Conservation (phyloP, 2,329 filamentous ascomycete genomes). For the Trichophyton equinum region DNA sequence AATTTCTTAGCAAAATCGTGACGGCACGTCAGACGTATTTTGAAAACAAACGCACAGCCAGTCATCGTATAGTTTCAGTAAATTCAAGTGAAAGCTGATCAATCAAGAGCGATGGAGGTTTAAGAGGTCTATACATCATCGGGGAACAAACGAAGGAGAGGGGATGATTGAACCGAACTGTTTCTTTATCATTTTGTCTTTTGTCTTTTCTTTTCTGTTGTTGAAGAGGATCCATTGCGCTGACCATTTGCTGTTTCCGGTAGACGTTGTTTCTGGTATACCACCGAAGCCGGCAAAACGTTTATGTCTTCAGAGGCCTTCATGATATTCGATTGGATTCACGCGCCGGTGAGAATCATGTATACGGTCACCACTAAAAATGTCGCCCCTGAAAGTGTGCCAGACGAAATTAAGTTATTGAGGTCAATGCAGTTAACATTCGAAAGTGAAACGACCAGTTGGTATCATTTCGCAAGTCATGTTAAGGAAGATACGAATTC, state of each 20-base stretch:
- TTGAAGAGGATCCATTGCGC: not conserved
- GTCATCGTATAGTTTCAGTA: not conserved
- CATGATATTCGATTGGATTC: too few species aligned
- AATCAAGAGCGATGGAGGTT: not conserved
- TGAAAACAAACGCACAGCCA: not conserved
- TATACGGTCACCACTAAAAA: too few species aligned
- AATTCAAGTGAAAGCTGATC: not conserved
- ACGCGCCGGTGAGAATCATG: too few species aligned
- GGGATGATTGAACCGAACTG: not conserved
- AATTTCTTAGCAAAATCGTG: not conserved
- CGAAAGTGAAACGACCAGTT: not conserved
- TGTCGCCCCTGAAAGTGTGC: not conserved
- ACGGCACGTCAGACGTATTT: not conserved
- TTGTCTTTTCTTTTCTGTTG: not conserved
- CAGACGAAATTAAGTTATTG: not conserved
- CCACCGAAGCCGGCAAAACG: too few species aligned
- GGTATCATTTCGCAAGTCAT: too few species aligned
- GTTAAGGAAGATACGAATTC: not conserved
- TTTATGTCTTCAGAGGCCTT: too few species aligned
- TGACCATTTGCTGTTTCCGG: not conserved
- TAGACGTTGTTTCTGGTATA: not conserved
- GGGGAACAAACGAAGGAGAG: not conserved
- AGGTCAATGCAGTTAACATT: not conserved
- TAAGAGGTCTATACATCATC: not conserved
- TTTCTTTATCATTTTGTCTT: not conserved